Evolutionary conservation across 768 basidiomycete species (phyloP), one percentile per base, ranked within the genome.

Genomic region (Russula ochroleuca): DNA sequence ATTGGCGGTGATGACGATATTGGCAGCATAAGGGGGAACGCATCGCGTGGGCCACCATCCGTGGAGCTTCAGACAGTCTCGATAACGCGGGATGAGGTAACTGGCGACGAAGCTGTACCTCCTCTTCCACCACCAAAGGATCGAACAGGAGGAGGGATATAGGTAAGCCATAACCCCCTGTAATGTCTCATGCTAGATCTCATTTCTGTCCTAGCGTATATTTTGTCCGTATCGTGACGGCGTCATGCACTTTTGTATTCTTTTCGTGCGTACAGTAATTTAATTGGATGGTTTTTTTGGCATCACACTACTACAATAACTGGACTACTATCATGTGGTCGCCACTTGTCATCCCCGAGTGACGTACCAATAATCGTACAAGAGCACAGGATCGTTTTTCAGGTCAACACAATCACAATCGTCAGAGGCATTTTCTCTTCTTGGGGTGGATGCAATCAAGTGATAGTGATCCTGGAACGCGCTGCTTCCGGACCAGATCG

Each of bases 1-100:
- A 79, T 79, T n/a, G 77, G 80, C 50, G 81, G 80, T 47, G 81
- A 72, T 23, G 65, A 37, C 2, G 54, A 79, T 19, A 43, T 43
- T 11, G 79, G 78, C 38, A 72, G 13, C 43, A 19, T 40, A 14
- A 35, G 28, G 19, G 47, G 33, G 35, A 38, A 23, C 28, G 7
- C 23, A 9, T 11, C 5, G 10, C 38, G 5, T 40, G 38, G 10
- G 9, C 43, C 47, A 25, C 21, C 47, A 14, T 10, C 59, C 35
- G 40, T 51, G 19, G 59, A 49, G 41, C 28, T 50, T 19, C 63
- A 50, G 48, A 50, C 8, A 7, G 47, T 50, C 11, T 48, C 37
- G 35, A 33, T 33, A 31, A 14, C 40, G 19, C 51, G 35, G 15
- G 35, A n/a, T 6, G 63, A 53, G 23, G 56, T n/a, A 15, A 14